These are phyloP conservation scores for Bromus sterilis DNA, from an alignment of 176 grass and related monocot species.

Conservation along the genomic window DNA sequence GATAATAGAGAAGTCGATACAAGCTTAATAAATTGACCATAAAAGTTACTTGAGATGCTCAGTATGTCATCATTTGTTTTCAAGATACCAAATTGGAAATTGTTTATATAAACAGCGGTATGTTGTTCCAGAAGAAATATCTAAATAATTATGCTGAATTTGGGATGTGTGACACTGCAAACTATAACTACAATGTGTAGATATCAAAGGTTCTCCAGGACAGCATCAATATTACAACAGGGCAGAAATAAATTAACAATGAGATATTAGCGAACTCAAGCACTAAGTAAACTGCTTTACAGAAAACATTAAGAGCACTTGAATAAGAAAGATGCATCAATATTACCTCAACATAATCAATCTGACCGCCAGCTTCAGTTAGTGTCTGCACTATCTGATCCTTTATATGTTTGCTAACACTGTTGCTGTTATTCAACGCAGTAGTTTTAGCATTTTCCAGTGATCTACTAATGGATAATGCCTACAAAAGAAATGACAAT, in stretches of 20 bases:
- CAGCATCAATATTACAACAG: neutral
- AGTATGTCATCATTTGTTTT: neutral
- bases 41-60: neutral
- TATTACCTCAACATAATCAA: constrained; percentile 91
- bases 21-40: neutral
- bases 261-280: neutral
- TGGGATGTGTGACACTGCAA: neutral
- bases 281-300: neutral
- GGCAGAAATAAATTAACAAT: neutral
- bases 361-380: constrained; percentile 48
- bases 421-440: constrained; percentile 39
- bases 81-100: neutral
- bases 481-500: constrained; percentile 29
- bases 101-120: neutral
- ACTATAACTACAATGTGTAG: neutral
- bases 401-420: constrained; percentile 50
- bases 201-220: neutral
- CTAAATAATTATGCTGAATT: neutral
- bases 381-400: constrained; percentile 43
- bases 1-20: neutral
- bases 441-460: constrained; percentile 59
- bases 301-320: neutral
- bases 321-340: neutral
- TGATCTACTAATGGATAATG: constrained; percentile 68
- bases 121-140: neutral